phyloP scores from a whole-genome alignment of 2,329 filamentous ascomycete species.

The Colletotrichum orchidophilum region DNA sequence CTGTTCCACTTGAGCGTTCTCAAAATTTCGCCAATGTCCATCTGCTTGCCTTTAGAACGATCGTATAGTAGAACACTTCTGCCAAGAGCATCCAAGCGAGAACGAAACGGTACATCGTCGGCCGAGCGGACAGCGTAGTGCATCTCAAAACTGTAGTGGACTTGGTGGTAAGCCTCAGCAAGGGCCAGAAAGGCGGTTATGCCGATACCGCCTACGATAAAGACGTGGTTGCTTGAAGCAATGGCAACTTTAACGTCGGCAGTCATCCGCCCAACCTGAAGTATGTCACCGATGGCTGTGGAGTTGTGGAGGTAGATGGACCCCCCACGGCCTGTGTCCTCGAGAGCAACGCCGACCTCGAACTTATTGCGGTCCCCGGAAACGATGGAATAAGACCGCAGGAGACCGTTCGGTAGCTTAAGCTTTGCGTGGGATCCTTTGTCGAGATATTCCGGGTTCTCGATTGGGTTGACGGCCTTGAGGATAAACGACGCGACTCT shows the following conservation, averaged over 20 bases:
- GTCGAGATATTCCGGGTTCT: constrained; percentile 41
- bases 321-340: constrained; percentile 65
- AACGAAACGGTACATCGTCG: constrained; percentile 64
- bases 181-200: constrained; percentile 71
- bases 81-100: constrained; percentile 53
- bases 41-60: constrained; percentile 57
- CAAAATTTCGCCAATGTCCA: constrained; percentile 61
- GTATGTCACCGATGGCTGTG: constrained; percentile 55
- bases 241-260: constrained; percentile 54
- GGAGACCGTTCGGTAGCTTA: constrained; percentile 63
- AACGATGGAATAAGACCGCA: constrained; percentile 70
- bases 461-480: constrained; percentile 51
- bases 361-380: constrained; percentile 59
- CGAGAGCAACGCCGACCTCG: constrained; percentile 67
- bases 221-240: constrained; percentile 66
- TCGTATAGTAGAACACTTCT: constrained; percentile 62
- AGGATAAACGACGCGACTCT: constrained; percentile 62
- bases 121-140: constrained; percentile 67
- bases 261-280: constrained; percentile 62
- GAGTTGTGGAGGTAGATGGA: constrained; percentile 66
- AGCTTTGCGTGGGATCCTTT: constrained; percentile 65
- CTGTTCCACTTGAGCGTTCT: constrained; percentile 59
- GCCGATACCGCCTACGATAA: constrained; percentile 72
- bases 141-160: constrained; percentile 61
- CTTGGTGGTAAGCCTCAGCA: constrained; percentile 50